Base-by-base conservation (phyloP, 164 flowering plant genomes). In the Houttuynia cordata region DNA sequence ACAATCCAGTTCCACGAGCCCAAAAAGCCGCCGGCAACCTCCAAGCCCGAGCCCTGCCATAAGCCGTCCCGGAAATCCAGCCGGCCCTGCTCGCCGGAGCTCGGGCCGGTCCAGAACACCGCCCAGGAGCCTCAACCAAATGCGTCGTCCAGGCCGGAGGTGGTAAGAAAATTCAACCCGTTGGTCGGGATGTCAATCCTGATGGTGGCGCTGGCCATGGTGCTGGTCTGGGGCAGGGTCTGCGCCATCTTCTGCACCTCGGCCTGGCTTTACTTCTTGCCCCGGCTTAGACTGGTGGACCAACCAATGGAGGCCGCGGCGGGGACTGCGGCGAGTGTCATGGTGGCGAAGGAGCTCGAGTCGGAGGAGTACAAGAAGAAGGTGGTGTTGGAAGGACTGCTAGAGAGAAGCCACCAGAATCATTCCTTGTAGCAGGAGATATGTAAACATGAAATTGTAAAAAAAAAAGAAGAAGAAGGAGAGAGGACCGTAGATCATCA, bases 241-340 rank as follows among this genome's bases (percentile, higher is more conserved):
- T 83, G 81, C 40, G 91, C 91, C 15, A 76, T 87, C 61, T 45
- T 85, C 3, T 82, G 79, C 61, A 76, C 82, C 41, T 67, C 79
- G 13, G 82, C 81, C 1, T 83, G 83, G 82, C 63, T 83, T 3
- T 85, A 71, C 50, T 73, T 82, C 61, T 23, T 76, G 9, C 79
- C 82, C 13, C 60, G 73, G 8, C 41, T 71, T 10, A 61, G 42
- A 17, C 47, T 22, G 30, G 24, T 8, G 25, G 49, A 39, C 18
- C 9, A 8, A 25, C 41, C 58, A 0, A 12, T 51, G 12, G 61
- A 22, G 1, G 14, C 1, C 6, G 39, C 37, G 19, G 20, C 10
- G 20, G 53, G 4, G 4, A 9, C 9, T 6, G 37, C 37, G 30
- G 37, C 51, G 10, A 59, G 51, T 1, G 58, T 23, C 1, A 10